Evolutionary conservation across 345 rosid genomes (phyloP).

Genomic region (Erodium maritimum): DNA sequence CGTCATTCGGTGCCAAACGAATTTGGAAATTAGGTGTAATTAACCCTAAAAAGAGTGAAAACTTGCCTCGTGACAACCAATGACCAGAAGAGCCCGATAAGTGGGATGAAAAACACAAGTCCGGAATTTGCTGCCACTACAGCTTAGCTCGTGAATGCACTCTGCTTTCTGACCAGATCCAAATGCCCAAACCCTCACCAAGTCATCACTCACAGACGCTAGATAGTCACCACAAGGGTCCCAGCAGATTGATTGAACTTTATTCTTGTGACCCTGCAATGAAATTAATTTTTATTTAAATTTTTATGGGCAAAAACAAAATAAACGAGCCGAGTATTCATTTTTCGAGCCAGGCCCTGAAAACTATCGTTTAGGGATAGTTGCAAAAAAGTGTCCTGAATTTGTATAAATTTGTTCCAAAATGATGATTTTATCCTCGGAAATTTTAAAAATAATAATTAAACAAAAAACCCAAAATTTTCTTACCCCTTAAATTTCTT

Average conservation of each 20-base stretch:
- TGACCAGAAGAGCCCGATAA: conserved; percentile 31
- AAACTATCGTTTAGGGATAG: too few relatives aligned
- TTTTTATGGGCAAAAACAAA: too few relatives aligned
- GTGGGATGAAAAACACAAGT: conserved; percentile 46
- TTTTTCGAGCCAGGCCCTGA: too few relatives aligned
- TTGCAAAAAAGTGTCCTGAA: too few relatives aligned
- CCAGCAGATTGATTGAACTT: conserved; percentile 49
- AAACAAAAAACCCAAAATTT: too few relatives aligned
- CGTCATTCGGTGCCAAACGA: too few relatives aligned
- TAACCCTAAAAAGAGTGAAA: conserved; percentile 4
- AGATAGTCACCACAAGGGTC: conserved; percentile 41
- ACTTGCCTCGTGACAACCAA: conserved; percentile 53
- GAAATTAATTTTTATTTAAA: not conserved
- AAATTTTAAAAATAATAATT: too few relatives aligned
- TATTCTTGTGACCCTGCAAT: conserved; percentile 44
- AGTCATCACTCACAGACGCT: conserved; percentile 57
- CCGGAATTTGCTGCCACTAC: conserved; percentile 29
- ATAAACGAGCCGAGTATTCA: too few relatives aligned
- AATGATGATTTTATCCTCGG: too few relatives aligned
- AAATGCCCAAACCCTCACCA: conserved; percentile 48
- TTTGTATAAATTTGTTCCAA: too few relatives aligned
- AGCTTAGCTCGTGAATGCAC: conserved; percentile 34
- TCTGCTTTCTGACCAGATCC: conserved; percentile 40
- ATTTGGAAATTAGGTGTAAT: not conserved
- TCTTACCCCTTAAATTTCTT: too few relatives aligned